Evolutionary conservation across 2,329 filamentous ascomycete genomes (phyloP).

Genomic region (Claviceps sp.): DNA sequence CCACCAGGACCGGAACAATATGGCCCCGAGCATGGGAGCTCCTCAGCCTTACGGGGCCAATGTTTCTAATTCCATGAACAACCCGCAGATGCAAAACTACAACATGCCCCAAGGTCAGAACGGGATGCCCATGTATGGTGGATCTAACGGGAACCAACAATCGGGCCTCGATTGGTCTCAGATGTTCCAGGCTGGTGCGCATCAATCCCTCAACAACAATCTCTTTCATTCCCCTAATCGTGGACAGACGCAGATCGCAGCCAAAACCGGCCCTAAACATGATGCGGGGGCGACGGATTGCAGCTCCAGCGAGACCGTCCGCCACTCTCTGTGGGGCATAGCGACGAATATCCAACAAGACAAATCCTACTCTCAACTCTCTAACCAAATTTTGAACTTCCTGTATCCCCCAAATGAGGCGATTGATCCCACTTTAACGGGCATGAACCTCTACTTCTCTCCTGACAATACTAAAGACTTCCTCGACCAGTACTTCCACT

Average conservation of each 20-base stretch:
- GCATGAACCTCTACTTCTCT: slow-evolving; percentile 48
- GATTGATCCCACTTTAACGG: slow-evolving; percentile 39
- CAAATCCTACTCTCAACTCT: slow-evolving; percentile 40
- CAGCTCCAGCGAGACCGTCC: slow-evolving; percentile 29
- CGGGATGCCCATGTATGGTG: slow-evolving; percentile 50
- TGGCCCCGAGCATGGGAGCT: slow-evolving; percentile 36
- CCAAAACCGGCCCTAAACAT: slow-evolving; percentile 52
- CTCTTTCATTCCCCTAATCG: slow-evolving; percentile 42
- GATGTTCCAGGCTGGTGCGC: slow-evolving; percentile 63
- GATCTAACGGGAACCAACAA: slow-evolving; percentile 47
- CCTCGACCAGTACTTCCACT: slow-evolving; percentile 57
- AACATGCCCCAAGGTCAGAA: slow-evolving; percentile 50
- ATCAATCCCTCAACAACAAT: slow-evolving; percentile 49
- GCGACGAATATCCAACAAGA: slow-evolving; percentile 26
- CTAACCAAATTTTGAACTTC: slow-evolving; percentile 42
- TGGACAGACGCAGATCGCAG: slow-evolving; percentile 55
- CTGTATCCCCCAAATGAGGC: slow-evolving; percentile 34
- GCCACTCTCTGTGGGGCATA: slow-evolving; percentile 38
- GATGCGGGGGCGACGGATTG: slow-evolving; percentile 35
- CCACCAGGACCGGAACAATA: slow-evolving; percentile 43
- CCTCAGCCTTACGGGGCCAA: slow-evolving; percentile 44
- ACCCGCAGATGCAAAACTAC: slow-evolving; percentile 51
- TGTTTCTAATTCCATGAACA: slow-evolving; percentile 48
- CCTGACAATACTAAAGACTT: slow-evolving; percentile 58
- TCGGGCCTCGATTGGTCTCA: slow-evolving; percentile 60